A percentile compares a stretch with the other conserved stretches of the same genome.
phyloP scores from a whole-genome alignment of 257 asterid genomes.

The Forsythia viridissima region DNA sequence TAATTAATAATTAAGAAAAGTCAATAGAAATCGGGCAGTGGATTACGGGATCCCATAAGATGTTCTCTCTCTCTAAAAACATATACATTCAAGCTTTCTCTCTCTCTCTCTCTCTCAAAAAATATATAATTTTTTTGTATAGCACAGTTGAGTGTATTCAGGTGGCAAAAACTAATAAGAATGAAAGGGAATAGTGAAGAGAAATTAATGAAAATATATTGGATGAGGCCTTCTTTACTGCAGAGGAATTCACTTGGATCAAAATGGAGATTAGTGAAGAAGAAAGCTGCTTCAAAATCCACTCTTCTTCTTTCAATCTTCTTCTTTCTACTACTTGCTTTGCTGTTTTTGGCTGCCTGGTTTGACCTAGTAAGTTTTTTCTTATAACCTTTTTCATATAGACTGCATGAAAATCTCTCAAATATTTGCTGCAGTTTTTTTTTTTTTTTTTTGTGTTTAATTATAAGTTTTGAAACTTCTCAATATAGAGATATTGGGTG shows the following conservation, averaged over 20 bases:
- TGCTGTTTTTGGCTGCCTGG: conserved; percentile 36
- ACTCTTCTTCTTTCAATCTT: conserved; percentile 28
- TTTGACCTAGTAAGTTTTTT: conserved; percentile 42
- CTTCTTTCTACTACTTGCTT: conserved; percentile 33
- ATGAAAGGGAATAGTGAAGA: conserved; percentile 45
- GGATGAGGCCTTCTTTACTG: conserved; percentile 53
- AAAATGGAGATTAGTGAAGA: conserved; percentile 32
- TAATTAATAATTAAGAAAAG: not conserved
- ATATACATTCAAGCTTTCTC: not conserved
- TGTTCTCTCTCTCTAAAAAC: not conserved
- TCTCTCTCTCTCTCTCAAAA: not conserved
- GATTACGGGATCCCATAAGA: not conserved
- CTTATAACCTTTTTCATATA: not conserved
- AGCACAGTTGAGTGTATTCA: too few species aligned
- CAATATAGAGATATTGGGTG: too few species aligned
- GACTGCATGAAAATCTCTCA: not conserved
- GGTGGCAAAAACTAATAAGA: not conserved
- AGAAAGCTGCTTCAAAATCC: conserved; percentile 14
- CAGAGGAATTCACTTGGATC: conserved; percentile 28
- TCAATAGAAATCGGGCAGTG: not conserved
- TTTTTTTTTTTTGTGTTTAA: not conserved
- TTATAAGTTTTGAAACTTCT: too few species aligned
- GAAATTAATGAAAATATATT: conserved; percentile 46
- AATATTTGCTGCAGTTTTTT: not conserved
- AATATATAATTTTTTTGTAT: too few species aligned